Base-by-base conservation (phyloP, 495 filamentous ascomycete species). In the Hyaloscypha hepaticicola region DNA sequence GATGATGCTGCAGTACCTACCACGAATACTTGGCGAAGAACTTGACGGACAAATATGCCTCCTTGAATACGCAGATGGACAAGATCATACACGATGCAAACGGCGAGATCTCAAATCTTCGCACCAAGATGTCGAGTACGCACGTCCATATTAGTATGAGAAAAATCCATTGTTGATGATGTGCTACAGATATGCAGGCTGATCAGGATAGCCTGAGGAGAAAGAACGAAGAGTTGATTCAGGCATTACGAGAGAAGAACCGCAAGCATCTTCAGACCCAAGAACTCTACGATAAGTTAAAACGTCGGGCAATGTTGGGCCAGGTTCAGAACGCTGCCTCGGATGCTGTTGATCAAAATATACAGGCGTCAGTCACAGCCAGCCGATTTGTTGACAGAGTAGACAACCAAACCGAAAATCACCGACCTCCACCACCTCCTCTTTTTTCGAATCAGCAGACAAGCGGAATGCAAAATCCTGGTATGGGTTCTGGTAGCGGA, bases 81-180 rank as follows among this genome's bases (percentile, higher is more conserved):
- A 90, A 91, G 67, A 76, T 96, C 3, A 87, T 94, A 62, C 83
- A 87, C 66, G 88, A 96, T 69, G 90, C 91, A 25, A 96, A 96
- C 72, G 76, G 87, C 0, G 88, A 95, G 72, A 91, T 97, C 60
- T 77, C 80, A 52, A 82, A 72, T 57, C 74, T 96, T 21, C 85
- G 89, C 58, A 77, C 83, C 58, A 89, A 90, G 61, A 38, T 72
- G 21, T 67, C 53, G 28, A 58, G 67, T 68, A 61, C 65, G 29
- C 58, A 11, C 12, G 33, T 21, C 16, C 14, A 33, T 0, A 26
- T 4, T 21, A 9, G 12, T 6, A 25, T 63, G 34, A 1, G 16
- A 28, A 7, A 22, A 16, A 0, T 2, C 0, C 0, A 67, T 53
- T 52, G 29, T 67, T 68, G 29, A 69, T 28, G 11, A 5, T 24